Evolutionary conservation across 305 asterid species (phyloP).

Genomic region (Solanum aculeatissimum): DNA sequence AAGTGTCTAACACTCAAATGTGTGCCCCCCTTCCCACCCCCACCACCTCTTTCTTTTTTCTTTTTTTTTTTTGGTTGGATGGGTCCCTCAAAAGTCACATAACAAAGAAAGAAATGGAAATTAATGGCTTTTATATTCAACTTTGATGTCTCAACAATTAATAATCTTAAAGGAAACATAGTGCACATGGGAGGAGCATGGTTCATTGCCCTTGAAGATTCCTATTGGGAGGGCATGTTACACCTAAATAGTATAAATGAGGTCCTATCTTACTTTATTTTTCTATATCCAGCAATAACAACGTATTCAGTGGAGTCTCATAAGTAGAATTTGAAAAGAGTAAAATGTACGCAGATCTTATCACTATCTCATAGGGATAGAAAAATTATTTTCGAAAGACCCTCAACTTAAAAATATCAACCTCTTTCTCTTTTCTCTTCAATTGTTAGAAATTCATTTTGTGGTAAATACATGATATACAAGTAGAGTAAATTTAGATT

Average conservation of each 20-base stretch:
- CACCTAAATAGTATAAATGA: neutral
- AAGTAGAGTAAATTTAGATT: too few relatives aligned
- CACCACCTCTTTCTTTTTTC: neutral
- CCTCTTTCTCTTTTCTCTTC: neutral
- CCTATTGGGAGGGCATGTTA: neutral
- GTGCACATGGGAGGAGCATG: conserved; percentile 31
- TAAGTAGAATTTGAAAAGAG: too few relatives aligned
- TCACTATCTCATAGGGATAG: too few relatives aligned
- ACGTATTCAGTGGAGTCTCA: too few relatives aligned
- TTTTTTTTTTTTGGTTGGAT: neutral
- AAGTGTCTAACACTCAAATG: neutral
- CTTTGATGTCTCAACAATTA: conserved; percentile 11
- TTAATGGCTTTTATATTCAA: conserved; percentile 5
- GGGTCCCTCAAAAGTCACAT: neutral
- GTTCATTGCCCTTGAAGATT: conserved; percentile 13
- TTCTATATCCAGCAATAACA: too few relatives aligned
- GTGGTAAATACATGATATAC: neutral
- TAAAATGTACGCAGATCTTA: too few relatives aligned
- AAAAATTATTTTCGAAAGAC: too few relatives aligned
- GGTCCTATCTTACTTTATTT: neutral
- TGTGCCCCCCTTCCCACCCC: neutral
- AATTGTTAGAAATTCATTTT: neutral
- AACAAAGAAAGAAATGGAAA: neutral
- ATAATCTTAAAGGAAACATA: conserved; percentile 14
- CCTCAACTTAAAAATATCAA: too few relatives aligned